phyloP scores from a whole-genome alignment of 2,329 filamentous ascomycete genomes.

The Fonsecaea multimorphosa region DNA sequence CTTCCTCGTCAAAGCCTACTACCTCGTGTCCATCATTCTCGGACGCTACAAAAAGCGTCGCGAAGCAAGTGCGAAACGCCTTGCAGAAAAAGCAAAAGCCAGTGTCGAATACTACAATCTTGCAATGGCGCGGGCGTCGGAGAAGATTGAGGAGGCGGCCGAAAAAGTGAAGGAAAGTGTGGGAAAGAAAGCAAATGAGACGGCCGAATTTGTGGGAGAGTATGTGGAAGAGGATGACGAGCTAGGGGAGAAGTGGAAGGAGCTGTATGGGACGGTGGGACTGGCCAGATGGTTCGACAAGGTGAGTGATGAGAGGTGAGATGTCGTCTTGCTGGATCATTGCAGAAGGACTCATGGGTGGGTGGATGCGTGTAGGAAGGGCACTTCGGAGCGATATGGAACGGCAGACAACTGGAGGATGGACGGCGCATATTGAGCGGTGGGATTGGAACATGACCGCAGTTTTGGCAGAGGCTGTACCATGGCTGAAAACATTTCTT shows the following conservation, averaged over 20 bases:
- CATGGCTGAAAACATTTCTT: neutral
- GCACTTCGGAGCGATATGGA: neutral
- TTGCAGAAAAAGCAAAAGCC: conserved; percentile 45
- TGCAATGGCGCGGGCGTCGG: conserved; percentile 48
- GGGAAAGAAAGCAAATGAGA: conserved; percentile 46
- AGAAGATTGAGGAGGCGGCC: conserved; percentile 42
- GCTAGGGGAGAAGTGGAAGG: conserved; percentile 50
- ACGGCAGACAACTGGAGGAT: neutral
- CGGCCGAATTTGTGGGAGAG: conserved; percentile 53
- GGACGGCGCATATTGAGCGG: neutral
- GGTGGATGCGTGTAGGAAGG: neutral
- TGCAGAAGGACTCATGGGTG: neutral
- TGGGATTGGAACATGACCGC: neutral
- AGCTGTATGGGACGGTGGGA: conserved; percentile 44
- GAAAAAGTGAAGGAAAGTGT: conserved; percentile 26
- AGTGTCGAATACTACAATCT: conserved; percentile 51
- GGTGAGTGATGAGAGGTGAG: conserved; percentile 23
- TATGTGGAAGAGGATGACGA: conserved; percentile 52
- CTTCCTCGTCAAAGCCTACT: conserved; percentile 74
- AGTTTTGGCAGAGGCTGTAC: neutral
- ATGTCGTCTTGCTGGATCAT: neutral
- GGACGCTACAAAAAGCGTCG: conserved; percentile 44
- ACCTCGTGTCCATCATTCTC: conserved; percentile 62
- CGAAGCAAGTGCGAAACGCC: conserved; percentile 46
- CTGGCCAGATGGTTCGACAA: conserved; percentile 37